Percentiles rank a stretch among this genome's conserved stretches.
These are phyloP conservation scores for Rhododendron henanense DNA, from an alignment of 148 eudicot species.

Conservation along the genomic window DNA sequence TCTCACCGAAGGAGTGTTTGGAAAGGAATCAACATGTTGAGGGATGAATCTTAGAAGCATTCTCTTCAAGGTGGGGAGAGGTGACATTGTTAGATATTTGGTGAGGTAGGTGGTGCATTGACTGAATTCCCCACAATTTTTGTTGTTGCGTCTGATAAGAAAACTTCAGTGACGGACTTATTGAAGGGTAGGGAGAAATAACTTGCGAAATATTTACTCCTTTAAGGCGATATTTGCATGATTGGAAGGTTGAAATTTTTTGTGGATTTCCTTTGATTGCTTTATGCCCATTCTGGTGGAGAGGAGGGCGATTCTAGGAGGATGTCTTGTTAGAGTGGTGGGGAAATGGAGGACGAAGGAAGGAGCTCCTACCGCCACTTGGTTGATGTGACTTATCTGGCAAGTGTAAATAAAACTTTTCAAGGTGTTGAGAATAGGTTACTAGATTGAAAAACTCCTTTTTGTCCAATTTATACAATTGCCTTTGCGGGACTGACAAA, in stretches of 20 bases:
- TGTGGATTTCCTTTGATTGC: background rate
- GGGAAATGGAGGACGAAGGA: background rate
- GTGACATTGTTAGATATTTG: background rate
- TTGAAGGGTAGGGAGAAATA: background rate
- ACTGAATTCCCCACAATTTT: background rate
- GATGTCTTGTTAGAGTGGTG: background rate
- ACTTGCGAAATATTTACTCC: background rate
- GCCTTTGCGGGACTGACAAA: too few species aligned
- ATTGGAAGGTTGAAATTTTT: background rate
- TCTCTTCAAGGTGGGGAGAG: background rate
- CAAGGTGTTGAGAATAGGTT: too few species aligned
- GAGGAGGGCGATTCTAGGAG: background rate
- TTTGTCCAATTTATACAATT: too few species aligned
- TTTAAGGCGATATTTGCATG: background rate
- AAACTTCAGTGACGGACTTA: background rate
- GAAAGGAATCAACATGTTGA: background rate
- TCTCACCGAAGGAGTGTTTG: background rate
- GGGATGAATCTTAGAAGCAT: background rate
- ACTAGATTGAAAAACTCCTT: too few species aligned
- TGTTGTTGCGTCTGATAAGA: background rate
- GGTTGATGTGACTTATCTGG: background rate
- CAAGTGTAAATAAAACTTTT: too few species aligned
- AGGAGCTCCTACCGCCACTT: background rate
- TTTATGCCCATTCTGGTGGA: background rate
- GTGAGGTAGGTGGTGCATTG: background rate